Conservation (phyloP, 2,329 filamentous ascomycete species). For the Epichloe festucae region DNA sequence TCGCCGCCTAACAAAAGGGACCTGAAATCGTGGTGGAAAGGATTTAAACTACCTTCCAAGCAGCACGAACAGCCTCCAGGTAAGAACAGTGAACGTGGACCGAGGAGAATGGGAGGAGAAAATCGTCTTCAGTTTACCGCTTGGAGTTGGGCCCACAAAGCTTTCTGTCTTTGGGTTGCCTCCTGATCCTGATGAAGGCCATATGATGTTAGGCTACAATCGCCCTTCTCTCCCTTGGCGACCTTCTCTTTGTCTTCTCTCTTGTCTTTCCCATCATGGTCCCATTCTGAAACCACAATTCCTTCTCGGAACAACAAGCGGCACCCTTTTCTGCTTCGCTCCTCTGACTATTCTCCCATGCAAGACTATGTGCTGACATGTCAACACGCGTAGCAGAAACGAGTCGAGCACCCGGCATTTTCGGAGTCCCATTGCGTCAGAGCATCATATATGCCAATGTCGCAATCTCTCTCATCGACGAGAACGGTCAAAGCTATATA, state of each 20-base stretch:
- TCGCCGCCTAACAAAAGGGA: conserved; percentile 78
- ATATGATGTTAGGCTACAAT: too few species aligned
- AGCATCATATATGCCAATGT: conserved; percentile 98
- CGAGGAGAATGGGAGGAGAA: neutral
- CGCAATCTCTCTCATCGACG: conserved; percentile 89
- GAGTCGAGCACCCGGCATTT: conserved; percentile 58
- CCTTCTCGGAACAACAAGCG: neutral
- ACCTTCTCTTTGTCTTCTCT: neutral
- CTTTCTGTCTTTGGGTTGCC: neutral
- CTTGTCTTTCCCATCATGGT: too few species aligned
- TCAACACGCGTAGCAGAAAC: conserved; percentile 23
- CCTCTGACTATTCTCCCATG: neutral
- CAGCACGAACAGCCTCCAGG: conserved; percentile 40
- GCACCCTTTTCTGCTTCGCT: neutral
- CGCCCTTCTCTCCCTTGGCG: too few species aligned
- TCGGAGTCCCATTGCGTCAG: conserved; percentile 81
- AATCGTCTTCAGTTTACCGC: too few species aligned
- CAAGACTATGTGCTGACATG: neutral
- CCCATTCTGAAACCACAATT: neutral
- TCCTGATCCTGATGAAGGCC: too few species aligned
- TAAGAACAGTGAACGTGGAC: conserved; percentile 19
- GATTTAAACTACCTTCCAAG: conserved; percentile 62
- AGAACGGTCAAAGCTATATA: conserved; percentile 87
- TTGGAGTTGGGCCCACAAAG: neutral
- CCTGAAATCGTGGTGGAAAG: conserved; percentile 93